phyloP scores from a whole-genome alignment of 805 yeast genomes.

The Ogataea zsoltii region DNA sequence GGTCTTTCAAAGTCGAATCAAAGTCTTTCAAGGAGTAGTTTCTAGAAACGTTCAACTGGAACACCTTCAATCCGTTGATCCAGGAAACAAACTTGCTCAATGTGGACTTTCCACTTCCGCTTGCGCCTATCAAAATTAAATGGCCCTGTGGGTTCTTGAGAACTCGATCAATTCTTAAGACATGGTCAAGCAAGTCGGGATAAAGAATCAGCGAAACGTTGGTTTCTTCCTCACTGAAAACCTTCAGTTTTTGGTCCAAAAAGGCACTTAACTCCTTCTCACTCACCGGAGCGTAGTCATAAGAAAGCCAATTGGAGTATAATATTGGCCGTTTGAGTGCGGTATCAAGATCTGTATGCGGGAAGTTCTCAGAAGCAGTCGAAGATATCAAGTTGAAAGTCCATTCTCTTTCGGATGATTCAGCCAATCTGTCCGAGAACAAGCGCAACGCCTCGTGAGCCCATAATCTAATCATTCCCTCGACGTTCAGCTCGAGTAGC shows the following conservation, averaged over 20 bases:
- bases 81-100: slow-evolving; percentile 82
- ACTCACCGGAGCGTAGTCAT: slow-evolving; percentile 57
- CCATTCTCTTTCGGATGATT: slow-evolving; percentile 47
- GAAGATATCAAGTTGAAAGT: slow-evolving; percentile 41
- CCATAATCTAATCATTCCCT: slow-evolving; percentile 63
- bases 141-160: slow-evolving; percentile 88
- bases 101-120: slow-evolving; percentile 80
- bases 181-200: slow-evolving; percentile 71
- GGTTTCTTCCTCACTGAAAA: slow-evolving; percentile 78
- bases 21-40: slow-evolving; percentile 62
- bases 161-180: slow-evolving; percentile 78
- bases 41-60: slow-evolving; percentile 57
- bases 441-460: slow-evolving; percentile 79
- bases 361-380: slow-evolving; percentile 44
- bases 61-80: slow-evolving; percentile 74
- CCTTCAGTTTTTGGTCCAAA: slow-evolving; percentile 60
- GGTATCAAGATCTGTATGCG: slow-evolving; percentile 38
- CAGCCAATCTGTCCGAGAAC: slow-evolving; percentile 70
- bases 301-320: slow-evolving; percentile 74
- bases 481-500: slow-evolving; percentile 33
- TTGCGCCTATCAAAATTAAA: slow-evolving; percentile 77
- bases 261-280: slow-evolving; percentile 51
- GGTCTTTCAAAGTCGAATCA: slow-evolving; percentile 57
- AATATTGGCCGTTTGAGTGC: slow-evolving; percentile 54
- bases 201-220: slow-evolving; percentile 61